Evolutionary conservation across 2,329 filamentous ascomycete genomes (phyloP).

Genomic region (Xylaria sp.): DNA sequence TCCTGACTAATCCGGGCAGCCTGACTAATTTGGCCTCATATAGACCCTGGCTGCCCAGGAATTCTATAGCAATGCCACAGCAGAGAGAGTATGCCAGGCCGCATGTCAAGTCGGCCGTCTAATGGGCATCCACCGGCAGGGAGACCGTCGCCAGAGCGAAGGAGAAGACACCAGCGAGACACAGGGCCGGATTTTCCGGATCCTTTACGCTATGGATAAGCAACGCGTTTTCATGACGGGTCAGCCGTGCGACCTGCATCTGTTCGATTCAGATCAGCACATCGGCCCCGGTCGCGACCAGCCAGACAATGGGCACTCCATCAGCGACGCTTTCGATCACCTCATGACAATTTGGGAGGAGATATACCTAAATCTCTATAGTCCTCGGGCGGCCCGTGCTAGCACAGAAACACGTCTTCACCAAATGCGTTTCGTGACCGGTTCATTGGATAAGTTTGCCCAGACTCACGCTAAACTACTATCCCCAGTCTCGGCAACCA

Average conservation of each 20-base stretch:
- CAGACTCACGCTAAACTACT: conserved; percentile 29
- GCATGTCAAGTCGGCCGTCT: conserved; percentile 37
- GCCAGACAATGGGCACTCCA: neutral
- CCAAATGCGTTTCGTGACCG: conserved; percentile 27
- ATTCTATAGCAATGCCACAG: conserved; percentile 35
- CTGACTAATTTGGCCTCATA: conserved; percentile 2
- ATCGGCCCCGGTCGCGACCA: conserved; percentile 9
- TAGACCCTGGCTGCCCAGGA: conserved; percentile 36
- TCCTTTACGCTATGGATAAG: conserved; percentile 39
- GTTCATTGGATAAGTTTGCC: conserved; percentile 25
- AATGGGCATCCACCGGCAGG: conserved; percentile 37
- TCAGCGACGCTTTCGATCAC: conserved; percentile 35
- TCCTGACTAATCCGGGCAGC: neutral
- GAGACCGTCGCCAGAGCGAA: conserved; percentile 4
- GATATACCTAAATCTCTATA: conserved; percentile 38
- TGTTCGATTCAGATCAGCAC: conserved; percentile 37
- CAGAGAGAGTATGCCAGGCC: conserved; percentile 38
- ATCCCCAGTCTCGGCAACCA: neutral
- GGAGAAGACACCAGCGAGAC: neutral
- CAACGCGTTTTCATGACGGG: conserved; percentile 39
- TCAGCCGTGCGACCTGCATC: conserved; percentile 36
- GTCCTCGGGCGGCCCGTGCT: conserved; percentile 22
- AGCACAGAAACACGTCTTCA: conserved; percentile 16
- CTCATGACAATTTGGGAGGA: conserved; percentile 40
- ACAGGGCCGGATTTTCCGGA: conserved; percentile 36